A percentile compares a stretch with the other conserved stretches of the same genome.
Evolutionary conservation across 495 filamentous ascomycete species (phyloP).

Genomic region (Sporormia fimetaria): DNA sequence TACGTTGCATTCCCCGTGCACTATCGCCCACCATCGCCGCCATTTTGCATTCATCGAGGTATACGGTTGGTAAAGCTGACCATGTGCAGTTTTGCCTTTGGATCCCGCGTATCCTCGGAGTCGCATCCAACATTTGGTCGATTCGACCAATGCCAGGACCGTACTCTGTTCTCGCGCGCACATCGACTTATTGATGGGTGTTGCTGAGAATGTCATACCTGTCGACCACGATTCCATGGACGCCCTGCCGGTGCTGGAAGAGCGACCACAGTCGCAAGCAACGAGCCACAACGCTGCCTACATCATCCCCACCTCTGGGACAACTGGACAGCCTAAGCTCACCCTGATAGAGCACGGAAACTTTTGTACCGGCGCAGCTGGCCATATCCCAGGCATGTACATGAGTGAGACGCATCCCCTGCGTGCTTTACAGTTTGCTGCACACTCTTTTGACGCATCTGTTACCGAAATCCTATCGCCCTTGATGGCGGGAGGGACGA

Average conservation of each 20-base stretch:
- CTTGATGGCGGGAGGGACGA: conserved; percentile 45
- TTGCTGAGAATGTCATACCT: conserved; percentile 6
- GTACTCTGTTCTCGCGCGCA: conserved; percentile 41
- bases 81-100: conserved; percentile 39
- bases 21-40: not conserved
- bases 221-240: conserved; percentile 11
- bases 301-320: conserved; percentile 43
- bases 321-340: conserved; percentile 42
- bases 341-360: conserved; percentile 40
- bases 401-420: conserved; percentile 31
- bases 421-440: conserved; percentile 44
- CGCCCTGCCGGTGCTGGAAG: not conserved
- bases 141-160: conserved; percentile 38
- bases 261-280: not conserved
- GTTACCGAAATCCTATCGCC: conserved; percentile 42
- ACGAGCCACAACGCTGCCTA: conserved; percentile 34
- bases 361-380: conserved; percentile 39
- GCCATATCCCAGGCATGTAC: conserved; percentile 33
- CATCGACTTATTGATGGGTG: not conserved
- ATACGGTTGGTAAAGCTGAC: conserved; percentile 20
- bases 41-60: not conserved
- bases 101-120: conserved; percentile 47
- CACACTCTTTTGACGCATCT: conserved; percentile 44
- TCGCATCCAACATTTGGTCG: conserved; percentile 43
- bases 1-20: conserved; percentile 1